Evolutionary conservation across 306 rosid species (phyloP).

Genomic region (Begonia peltatifolia): DNA sequence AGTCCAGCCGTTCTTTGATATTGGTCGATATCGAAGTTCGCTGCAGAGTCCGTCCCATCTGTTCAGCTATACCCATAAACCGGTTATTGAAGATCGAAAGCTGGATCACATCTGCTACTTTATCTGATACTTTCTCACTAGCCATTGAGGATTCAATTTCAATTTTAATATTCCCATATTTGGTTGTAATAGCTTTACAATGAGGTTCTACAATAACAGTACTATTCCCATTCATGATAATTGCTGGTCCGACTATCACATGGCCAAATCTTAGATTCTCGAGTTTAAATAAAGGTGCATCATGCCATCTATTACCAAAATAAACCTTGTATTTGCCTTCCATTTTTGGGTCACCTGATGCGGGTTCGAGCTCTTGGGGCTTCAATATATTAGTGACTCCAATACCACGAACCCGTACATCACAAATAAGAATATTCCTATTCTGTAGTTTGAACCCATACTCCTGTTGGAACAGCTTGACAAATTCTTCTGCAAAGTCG

Average conservation of each 20-base stretch:
- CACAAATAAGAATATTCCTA: conserved; percentile 61
- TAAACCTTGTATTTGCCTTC: conserved; percentile 71
- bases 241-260: conserved; percentile 54
- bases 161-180: conserved; percentile 67
- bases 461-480: conserved; percentile 64
- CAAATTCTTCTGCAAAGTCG: conserved; percentile 60
- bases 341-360: conserved; percentile 32
- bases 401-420: conserved; percentile 70
- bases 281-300: conserved; percentile 72
- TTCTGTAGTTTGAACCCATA: conserved; percentile 72
- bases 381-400: conserved; percentile 87
- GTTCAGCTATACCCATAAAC: conserved; percentile 99
- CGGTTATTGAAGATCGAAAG: conserved; percentile 88
- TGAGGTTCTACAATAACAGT: conserved; percentile 80
- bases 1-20: conserved; percentile 88
- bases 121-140: conserved; percentile 35
- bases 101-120: conserved; percentile 78
- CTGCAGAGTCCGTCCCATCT: conserved; percentile 95
- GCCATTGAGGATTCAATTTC: conserved; percentile 47
- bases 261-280: conserved; percentile 64
- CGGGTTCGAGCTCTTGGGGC: conserved; percentile 37
- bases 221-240: conserved; percentile 90
- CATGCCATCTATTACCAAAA: conserved; percentile 72
- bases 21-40: conserved; percentile 94
- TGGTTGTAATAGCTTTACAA: conserved; percentile 64